These are phyloP conservation scores for Aureobasidium namibiae DNA, from an alignment of 2,329 filamentous ascomycete species.

Conservation along the genomic window DNA sequence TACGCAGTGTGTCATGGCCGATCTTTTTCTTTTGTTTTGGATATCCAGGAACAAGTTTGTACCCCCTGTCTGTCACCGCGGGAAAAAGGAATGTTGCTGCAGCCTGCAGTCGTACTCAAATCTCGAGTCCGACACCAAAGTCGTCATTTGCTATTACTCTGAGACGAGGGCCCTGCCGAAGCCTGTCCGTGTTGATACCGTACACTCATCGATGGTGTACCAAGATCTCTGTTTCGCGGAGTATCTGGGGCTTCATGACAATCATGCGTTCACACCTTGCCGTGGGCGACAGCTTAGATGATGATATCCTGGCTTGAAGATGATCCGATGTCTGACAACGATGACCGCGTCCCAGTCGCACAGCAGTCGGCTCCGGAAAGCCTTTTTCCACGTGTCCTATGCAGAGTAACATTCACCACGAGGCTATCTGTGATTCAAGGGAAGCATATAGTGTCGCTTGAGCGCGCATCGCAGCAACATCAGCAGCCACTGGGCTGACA, in stretches of 20 bases:
- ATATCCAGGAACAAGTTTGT: constrained; percentile 9
- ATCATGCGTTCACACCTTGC: constrained; percentile 3
- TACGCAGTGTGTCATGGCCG: neutral
- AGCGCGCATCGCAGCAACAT: neutral
- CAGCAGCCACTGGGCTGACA: neutral
- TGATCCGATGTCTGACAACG: neutral
- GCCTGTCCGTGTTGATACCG: neutral
- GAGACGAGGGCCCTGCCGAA: neutral
- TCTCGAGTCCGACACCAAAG: neutral
- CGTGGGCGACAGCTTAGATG: neutral
- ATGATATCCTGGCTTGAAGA: neutral
- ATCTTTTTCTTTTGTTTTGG: neutral
- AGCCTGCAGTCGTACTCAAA: neutral
- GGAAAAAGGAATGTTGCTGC: constrained; percentile 8
- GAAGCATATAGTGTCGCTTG: neutral
- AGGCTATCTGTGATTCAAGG: constrained; percentile 1
- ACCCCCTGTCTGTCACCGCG: neutral
- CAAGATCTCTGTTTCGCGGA: neutral
- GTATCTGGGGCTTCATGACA: constrained; percentile 5
- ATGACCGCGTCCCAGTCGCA: neutral
- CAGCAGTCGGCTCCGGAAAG: neutral
- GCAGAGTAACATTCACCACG: constrained; percentile 3
- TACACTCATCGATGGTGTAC: constrained; percentile 7
- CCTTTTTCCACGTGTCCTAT: constrained; percentile 3
- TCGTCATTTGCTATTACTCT: constrained; percentile 6